These are phyloP conservation scores for Fusarium succisae DNA, from an alignment of 2,329 filamentous ascomycete species.

Conservation along the genomic window DNA sequence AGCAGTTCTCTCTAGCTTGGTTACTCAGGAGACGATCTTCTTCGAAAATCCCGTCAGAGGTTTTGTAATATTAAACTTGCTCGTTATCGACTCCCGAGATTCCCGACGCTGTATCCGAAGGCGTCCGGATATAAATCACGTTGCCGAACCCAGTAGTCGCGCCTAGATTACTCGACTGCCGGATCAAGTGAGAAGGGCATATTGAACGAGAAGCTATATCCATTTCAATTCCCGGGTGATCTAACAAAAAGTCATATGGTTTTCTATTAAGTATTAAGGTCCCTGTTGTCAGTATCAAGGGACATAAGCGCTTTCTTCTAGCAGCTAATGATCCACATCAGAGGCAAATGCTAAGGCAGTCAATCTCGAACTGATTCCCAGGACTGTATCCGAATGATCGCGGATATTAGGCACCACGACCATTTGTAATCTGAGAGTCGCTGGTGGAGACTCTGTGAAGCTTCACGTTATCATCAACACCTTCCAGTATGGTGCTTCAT, in stretches of 20 bases:
- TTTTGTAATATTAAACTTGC: too few relatives aligned
- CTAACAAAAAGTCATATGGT: not conserved
- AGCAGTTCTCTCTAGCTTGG: not conserved
- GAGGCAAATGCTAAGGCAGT: not conserved
- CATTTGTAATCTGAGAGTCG: not conserved
- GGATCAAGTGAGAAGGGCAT: accelerated
- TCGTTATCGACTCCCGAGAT: not conserved
- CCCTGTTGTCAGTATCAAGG: not conserved
- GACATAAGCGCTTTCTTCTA: accelerated
- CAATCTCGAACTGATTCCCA: accelerated
- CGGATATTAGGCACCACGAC: not conserved
- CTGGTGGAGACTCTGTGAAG: not conserved
- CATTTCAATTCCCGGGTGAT: accelerated
- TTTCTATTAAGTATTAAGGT: accelerated
- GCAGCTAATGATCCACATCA: accelerated
- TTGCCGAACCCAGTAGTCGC: too few relatives aligned
- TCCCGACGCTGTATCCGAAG: not conserved
- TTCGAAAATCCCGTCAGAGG: accelerated
- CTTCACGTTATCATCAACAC: not conserved
- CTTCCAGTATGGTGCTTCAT: accelerated
- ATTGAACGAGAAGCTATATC: accelerated
- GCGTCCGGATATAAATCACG: not conserved
- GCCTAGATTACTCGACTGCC: not conserved
- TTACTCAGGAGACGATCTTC: not conserved
- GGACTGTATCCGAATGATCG: not conserved